Evolutionary conservation across 1,284 basidiomycete genomes (phyloP).

Genomic region (Naganishia sp.): DNA sequence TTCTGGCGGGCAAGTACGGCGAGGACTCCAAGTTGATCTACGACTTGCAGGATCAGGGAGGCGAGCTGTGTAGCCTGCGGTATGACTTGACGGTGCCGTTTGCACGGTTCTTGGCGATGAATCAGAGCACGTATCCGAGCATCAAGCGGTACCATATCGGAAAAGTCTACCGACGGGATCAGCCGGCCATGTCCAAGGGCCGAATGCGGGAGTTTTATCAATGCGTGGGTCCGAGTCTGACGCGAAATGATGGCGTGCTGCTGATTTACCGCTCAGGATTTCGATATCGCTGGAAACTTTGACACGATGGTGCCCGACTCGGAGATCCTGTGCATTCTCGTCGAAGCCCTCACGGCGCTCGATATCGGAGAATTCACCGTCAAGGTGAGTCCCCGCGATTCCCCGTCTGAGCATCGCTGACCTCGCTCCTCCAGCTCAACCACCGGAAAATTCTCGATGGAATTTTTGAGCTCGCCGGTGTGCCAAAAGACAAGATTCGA

Average conservation of each 20-base stretch:
- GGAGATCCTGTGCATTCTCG: conserved; percentile 81
- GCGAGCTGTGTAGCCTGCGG: conserved; percentile 88
- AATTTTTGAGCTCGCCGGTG: conserved; percentile 95
- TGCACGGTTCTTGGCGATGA: conserved; percentile 94
- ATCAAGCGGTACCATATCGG: conserved; percentile 96
- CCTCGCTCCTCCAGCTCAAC: conserved; percentile 67
- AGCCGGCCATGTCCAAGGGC: conserved; percentile 96
- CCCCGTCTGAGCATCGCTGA: not conserved
- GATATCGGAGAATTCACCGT: conserved; percentile 92
- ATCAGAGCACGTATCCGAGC: conserved; percentile 65
- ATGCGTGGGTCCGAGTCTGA: conserved; percentile 64
- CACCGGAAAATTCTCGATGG: conserved; percentile 97
- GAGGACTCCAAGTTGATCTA: conserved; percentile 98
- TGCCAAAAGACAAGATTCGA: conserved; percentile 86
- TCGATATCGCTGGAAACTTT: conserved; percentile 92
- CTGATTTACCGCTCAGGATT: conserved; percentile 63
- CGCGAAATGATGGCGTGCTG: not conserved
- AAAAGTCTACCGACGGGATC: conserved; percentile 96
- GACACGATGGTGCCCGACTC: conserved; percentile 98
- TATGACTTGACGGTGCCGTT: conserved; percentile 98
- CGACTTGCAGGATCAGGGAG: conserved; percentile 97
- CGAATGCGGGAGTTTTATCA: conserved; percentile 99
- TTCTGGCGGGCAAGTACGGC: conserved; percentile 92
- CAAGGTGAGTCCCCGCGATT: conserved; percentile 64
- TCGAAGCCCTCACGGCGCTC: conserved; percentile 76